Percentiles rank a stretch among this genome's conserved stretches.
These are phyloP conservation scores for Oehlia diaphana DNA, from an alignment of 192 early-diverging fungal genomes.

Conservation along the genomic window DNA sequence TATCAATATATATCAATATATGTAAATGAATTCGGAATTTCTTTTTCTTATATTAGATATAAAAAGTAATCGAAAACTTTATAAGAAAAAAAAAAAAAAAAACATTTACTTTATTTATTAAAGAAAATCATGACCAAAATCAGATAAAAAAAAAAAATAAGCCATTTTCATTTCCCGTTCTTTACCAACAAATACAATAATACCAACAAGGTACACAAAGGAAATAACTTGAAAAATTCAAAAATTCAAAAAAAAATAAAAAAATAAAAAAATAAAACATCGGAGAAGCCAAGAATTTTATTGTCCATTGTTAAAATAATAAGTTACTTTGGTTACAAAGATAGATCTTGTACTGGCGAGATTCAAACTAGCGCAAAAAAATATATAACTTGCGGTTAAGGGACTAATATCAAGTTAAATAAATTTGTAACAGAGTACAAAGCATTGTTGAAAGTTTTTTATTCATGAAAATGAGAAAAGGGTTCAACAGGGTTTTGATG, in stretches of 20 bases:
- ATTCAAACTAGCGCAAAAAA: background rate
- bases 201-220: no score
- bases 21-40: background rate
- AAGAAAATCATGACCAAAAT: background rate
- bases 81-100: background rate
- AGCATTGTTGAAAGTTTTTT: background rate
- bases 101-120: no score
- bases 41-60: background rate
- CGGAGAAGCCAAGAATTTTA: background rate
- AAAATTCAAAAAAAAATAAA: no score
- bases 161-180: background rate
- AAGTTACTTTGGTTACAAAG: background rate
- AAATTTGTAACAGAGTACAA: background rate
- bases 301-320: background rate
- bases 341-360: background rate
- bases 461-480: background rate
- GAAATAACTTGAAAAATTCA: no score
- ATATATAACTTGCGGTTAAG: background rate
- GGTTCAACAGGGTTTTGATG: background rate
- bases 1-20: background rate
- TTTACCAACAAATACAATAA: no score
- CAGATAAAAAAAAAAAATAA: background rate
- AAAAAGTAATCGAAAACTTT: background rate
- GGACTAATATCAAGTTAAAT: background rate
- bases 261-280: no score